Evolutionary conservation across 179 eudicot genomes (phyloP).

Genomic region (Amaranthus tricolor): DNA sequence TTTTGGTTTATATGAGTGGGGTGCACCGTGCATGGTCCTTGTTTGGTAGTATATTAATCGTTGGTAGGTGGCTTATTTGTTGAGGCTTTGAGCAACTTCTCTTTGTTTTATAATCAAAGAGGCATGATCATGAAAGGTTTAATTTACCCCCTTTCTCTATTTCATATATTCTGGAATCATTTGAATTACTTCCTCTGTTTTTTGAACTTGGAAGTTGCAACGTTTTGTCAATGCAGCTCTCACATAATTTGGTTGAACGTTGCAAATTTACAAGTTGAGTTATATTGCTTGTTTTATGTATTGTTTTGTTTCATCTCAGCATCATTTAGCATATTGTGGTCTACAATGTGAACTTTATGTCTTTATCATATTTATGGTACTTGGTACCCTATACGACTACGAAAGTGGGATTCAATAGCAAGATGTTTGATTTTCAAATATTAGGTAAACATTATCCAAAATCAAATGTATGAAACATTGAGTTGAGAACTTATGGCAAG

Average conservation of each 20-base stretch:
- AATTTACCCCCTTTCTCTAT: background rate
- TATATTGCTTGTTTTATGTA: background rate
- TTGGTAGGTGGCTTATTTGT: no score
- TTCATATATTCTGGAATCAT: no score
- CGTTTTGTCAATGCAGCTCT: no score
- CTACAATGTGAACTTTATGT: no score
- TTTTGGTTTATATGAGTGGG: no score
- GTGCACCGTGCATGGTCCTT: no score
- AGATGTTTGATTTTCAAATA: background rate
- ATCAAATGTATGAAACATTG: background rate
- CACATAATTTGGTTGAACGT: no score
- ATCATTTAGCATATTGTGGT: background rate
- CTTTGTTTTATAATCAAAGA: no score
- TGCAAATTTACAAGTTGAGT: background rate
- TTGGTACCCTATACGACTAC: background rate
- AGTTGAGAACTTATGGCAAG: background rate
- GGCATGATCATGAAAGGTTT: background rate
- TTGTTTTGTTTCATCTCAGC: background rate
- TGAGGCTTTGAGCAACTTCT: no score
- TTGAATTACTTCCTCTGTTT: no score
- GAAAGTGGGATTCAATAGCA: background rate
- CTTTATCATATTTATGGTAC: background rate
- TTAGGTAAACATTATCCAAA: background rate
- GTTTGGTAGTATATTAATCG: no score
- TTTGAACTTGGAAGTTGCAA: no score